phyloP scores from a whole-genome alignment of 2,329 filamentous ascomycete species.

The Clathrospora elynae region DNA sequence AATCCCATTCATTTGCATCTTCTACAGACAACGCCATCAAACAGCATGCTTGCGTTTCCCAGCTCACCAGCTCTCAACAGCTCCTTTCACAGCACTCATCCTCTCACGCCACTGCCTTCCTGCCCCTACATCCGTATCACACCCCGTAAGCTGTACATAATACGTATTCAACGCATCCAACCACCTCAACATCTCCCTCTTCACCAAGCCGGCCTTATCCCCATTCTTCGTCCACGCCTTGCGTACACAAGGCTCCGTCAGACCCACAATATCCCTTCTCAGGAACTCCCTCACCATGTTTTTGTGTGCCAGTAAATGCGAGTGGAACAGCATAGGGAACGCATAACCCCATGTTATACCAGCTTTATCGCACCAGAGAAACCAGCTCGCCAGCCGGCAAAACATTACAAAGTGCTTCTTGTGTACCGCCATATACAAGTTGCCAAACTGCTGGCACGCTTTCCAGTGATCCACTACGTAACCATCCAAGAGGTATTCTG shows the following conservation, averaged over 20 bases:
- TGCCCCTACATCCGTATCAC: not conserved
- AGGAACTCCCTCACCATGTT: conserved; percentile 6
- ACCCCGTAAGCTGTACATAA: not conserved
- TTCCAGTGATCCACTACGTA: conserved; percentile 26
- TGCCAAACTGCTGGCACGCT: conserved; percentile 29
- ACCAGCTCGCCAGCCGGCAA: conserved; percentile 28
- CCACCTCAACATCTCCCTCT: conserved; percentile 8
- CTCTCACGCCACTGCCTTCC: conserved; percentile 3
- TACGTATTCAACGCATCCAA: conserved; percentile 11
- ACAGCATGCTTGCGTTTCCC: too few relatives aligned
- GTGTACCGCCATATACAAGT: conserved; percentile 23
- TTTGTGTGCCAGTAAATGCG: too few relatives aligned
- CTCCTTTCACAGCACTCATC: conserved; percentile 2
- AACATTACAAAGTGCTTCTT: conserved; percentile 25
- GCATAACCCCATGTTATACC: conserved; percentile 14
- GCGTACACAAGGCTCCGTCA: conserved; percentile 10
- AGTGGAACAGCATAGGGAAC: too few relatives aligned
- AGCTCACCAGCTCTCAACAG: too few relatives aligned
- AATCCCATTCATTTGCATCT: too few relatives aligned
- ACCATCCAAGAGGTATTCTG: conserved; percentile 22
- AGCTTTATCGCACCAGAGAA: not conserved
- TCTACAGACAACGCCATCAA: too few relatives aligned
- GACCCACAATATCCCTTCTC: conserved; percentile 2
- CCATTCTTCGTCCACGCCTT: conserved; percentile 14
- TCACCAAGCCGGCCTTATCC: conserved; percentile 1